phyloP scores from a whole-genome alignment of 2,329 filamentous ascomycete species.

The Penicillium sp. region DNA sequence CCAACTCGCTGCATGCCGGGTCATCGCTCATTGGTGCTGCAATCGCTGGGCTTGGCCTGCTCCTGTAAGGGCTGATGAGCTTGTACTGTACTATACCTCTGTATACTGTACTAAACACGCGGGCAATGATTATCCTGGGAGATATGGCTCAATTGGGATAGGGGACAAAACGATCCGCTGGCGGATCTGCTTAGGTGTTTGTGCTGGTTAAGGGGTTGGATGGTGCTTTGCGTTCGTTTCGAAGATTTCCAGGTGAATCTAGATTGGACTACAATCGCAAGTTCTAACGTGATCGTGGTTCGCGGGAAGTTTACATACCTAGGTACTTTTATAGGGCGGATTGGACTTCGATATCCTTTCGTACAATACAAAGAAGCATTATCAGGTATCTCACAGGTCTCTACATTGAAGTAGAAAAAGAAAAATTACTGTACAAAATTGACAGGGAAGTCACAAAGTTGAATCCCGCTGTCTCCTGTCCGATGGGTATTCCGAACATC shows the following conservation, averaged over 20 bases:
- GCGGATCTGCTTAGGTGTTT: neutral
- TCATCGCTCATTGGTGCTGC: constrained; percentile 17
- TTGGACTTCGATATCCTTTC: constrained; percentile 22
- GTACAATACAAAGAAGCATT: neutral
- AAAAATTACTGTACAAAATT: neutral
- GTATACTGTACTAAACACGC: constrained; percentile 1
- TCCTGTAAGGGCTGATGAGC: constrained; percentile 9
- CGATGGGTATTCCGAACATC: neutral
- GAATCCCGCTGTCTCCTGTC: neutral
- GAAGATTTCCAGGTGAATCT: neutral
- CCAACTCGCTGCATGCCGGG: constrained; percentile 14
- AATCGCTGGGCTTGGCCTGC: constrained; percentile 17
- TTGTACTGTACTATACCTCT: neutral
- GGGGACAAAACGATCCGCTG: constrained; percentile 1
- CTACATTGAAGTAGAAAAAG: neutral
- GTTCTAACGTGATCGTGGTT: too few relatives aligned
- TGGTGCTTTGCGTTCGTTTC: constrained; percentile 5
- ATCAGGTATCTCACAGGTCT: too few relatives aligned
- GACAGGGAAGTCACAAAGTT: neutral
- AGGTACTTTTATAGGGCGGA: neutral
- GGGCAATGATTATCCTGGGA: neutral
- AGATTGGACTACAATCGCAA: too few relatives aligned
- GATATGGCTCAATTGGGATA: constrained; percentile 1
- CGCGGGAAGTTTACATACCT: too few relatives aligned
- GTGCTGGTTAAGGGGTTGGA: neutral